Evolutionary conservation across 140 eudicot genomes (phyloP), one percentile per base, ranked within the genome.

Genomic region (Oenanthe javanica): DNA sequence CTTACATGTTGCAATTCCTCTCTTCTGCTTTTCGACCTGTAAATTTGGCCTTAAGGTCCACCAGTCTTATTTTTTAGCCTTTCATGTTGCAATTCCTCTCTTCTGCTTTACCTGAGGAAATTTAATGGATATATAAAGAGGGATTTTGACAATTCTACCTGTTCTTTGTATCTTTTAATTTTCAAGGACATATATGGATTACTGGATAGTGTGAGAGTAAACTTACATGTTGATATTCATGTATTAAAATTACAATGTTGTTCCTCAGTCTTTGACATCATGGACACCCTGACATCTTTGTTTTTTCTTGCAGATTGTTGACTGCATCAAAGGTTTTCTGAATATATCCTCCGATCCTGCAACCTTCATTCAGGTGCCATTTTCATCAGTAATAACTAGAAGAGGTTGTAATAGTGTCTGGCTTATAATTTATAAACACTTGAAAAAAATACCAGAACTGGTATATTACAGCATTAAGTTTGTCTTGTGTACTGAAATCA

Each of bases 321-420:
- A 83, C 5, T 54, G 79, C 77, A 70, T 83, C 31, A 78, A 77
- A 52, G 74, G 79, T 7, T 83, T 48, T 55, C 77, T 78, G 42
- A n/a, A 43, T 27, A 55, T 83, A 38, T 46, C 77, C 52, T 67
- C 82, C 6, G 81, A 52, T 59, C 71, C 81, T 69, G 54, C 82
- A 78, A 83, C 85, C 23, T 83, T 83, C 77, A 78, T 83, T 42
- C 84, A 81, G 84, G 84, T 81, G 43, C 59, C 9, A 9, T 75
- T 47, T 10, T 13, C 48, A 10, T 21, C 38, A 75, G 18, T 74
- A n/a, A 48, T 12, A 6, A n/a, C 55, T 48, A 74, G 1, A 75
- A n/a, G 57, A 71, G 49, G 76, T 40, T 71, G 48, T 40, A 7
- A 5, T 71, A 27, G 47, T 36, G 21, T 12, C 45, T 69, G 31